A percentile compares a stretch with the other conserved stretches of the same genome.
Evolutionary conservation across 2,329 filamentous ascomycete genomes (phyloP).

Genomic region (Cryphonectria carpinicola): DNA sequence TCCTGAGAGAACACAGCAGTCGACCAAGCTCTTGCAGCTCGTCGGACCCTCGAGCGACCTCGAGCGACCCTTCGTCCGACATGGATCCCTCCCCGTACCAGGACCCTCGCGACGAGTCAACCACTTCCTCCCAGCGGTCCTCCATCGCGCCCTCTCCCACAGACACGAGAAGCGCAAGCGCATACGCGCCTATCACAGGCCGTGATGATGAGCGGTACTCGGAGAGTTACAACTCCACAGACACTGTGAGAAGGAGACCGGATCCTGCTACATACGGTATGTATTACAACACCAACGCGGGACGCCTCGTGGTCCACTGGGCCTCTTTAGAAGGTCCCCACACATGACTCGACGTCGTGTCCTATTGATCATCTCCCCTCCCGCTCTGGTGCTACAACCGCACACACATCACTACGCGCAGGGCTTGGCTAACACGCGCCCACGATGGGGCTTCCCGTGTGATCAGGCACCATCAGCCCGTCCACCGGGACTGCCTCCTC

Average conservation of each 20-base stretch:
- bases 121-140: conserved; percentile 28
- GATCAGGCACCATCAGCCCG: conserved; percentile 42
- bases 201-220: conserved; percentile 49
- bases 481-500: conserved; percentile 33
- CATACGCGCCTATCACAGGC: conserved; percentile 40
- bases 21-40: not conserved
- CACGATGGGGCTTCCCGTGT: conserved; percentile 29
- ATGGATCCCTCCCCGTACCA: conserved; percentile 52
- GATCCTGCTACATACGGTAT: conserved; percentile 60
- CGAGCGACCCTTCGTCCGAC: conserved; percentile 25
- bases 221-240: conserved; percentile 62
- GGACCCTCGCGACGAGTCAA: conserved; percentile 20
- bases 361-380: conserved; percentile 1
- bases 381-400: not conserved
- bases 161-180: conserved; percentile 50
- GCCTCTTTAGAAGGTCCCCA: conserved; percentile 13
- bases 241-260: conserved; percentile 62
- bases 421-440: conserved; percentile 29
- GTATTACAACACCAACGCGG: conserved; percentile 34
- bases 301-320: conserved; percentile 14
- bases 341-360: conserved; percentile 1
- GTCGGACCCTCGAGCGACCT: not conserved
- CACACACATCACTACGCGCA: conserved; percentile 14
- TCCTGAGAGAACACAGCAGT: conserved; percentile 5
- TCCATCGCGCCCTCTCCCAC: conserved; percentile 51